A percentile compares a stretch with the other conserved stretches of the same genome.
These are phyloP conservation scores for Pseudoturritis turrita DNA, from an alignment of 345 rosid species.

Conservation along the genomic window DNA sequence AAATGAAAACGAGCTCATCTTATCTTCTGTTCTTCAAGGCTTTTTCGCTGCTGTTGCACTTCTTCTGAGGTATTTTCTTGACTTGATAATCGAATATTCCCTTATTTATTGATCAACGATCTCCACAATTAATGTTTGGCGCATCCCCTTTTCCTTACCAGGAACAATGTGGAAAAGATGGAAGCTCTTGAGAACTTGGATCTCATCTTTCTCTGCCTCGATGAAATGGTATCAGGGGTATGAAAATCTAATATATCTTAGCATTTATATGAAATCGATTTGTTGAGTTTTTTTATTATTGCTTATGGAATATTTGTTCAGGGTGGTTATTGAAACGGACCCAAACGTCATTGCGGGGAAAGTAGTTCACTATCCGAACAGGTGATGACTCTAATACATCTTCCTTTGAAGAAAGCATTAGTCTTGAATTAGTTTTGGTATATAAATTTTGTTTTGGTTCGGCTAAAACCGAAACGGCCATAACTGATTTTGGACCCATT, in stretches of 20 bases:
- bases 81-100: neutral
- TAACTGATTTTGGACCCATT: neutral
- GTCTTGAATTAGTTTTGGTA: neutral
- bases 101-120: neutral
- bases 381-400: slow-evolving; percentile 36
- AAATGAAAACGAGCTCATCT: slow-evolving; percentile 77
- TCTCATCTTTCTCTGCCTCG: slow-evolving; percentile 78
- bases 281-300: neutral
- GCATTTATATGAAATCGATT: no score
- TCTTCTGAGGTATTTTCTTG: slow-evolving; percentile 59
- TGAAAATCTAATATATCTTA: slow-evolving; percentile 1
- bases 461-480: neutral
- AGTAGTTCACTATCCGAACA: slow-evolving; percentile 86
- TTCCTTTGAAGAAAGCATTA: neutral
- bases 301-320: slow-evolving; percentile 24
- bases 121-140: neutral
- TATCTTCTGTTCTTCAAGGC: slow-evolving; percentile 79
- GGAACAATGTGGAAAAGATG: slow-evolving; percentile 79
- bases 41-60: slow-evolving; percentile 74
- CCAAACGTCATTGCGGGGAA: slow-evolving; percentile 75
- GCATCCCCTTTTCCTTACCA: slow-evolving; percentile 20
- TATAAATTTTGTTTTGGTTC: neutral
- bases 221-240: slow-evolving; percentile 94
- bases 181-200: slow-evolving; percentile 89
- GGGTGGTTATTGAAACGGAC: slow-evolving; percentile 87